phyloP scores from a whole-genome alignment of 257 asterid genomes.

The Knoxia roxburghii region DNA sequence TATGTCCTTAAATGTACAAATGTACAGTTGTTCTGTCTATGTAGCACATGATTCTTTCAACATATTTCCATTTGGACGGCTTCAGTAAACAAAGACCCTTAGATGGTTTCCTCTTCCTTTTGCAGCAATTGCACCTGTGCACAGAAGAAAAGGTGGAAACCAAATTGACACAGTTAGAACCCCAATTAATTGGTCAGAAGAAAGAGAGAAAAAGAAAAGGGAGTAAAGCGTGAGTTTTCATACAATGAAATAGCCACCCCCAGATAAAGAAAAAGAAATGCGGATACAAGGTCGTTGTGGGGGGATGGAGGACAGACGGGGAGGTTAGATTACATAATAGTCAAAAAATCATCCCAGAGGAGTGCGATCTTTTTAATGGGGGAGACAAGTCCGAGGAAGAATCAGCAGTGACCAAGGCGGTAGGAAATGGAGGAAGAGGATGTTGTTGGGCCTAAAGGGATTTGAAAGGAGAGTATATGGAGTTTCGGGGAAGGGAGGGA shows the following conservation, averaged over 20 bases:
- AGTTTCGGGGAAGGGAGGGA: neutral
- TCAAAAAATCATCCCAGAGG: neutral
- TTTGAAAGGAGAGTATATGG: neutral
- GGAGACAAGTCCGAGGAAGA: neutral
- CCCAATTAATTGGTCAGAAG: constrained; percentile 14
- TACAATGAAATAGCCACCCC: neutral
- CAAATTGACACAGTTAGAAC: constrained; percentile 39
- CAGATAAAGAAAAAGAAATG: neutral
- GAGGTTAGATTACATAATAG: neutral
- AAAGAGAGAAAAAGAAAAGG: neutral
- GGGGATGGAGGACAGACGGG: neutral
- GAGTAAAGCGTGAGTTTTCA: neutral
- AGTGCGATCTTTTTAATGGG: no score
- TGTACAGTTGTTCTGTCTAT: constrained; percentile 8
- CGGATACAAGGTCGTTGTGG: neutral
- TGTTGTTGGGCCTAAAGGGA: neutral
- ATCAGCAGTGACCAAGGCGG: neutral
- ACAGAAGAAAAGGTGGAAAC: constrained; percentile 25
- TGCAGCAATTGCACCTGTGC: constrained; percentile 35
- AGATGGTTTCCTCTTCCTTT: constrained; percentile 30
- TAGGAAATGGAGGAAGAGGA: neutral
- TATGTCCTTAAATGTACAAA: neutral
- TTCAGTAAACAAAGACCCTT: constrained; percentile 32
- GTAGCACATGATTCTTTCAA: constrained; percentile 18
- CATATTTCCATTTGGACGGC: constrained; percentile 31